These are phyloP conservation scores for Mycena citricolor DNA, from an alignment of 1,284 basidiomycete species.

Conservation along the genomic window DNA sequence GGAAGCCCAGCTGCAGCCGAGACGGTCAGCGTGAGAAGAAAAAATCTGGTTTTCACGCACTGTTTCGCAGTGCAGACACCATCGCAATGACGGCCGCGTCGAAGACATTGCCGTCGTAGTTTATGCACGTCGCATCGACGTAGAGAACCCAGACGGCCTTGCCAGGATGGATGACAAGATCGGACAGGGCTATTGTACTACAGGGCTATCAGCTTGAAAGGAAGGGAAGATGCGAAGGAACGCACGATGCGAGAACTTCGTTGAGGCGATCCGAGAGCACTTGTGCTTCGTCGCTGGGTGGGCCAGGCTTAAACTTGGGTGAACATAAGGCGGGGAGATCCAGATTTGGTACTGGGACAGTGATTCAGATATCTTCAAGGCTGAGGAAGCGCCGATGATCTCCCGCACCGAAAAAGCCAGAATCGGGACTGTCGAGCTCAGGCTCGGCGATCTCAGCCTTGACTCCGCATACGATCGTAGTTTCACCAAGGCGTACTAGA, in stretches of 20 bases:
- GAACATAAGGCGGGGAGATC: constrained; percentile 93
- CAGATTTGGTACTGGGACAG: constrained; percentile 58
- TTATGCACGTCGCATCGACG: constrained; percentile 92
- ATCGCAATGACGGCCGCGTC: constrained; percentile 90
- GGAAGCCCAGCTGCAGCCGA: constrained; percentile 65
- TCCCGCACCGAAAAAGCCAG: constrained; percentile 79
- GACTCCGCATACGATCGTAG: constrained; percentile 89
- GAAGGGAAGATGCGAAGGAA: constrained; percentile 16
- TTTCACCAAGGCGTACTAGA: constrained; percentile 85
- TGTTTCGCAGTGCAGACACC: constrained; percentile 81
- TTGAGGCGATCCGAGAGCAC: constrained; percentile 81
- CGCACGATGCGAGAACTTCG: constrained; percentile 72
- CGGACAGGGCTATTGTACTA: constrained; percentile 70
- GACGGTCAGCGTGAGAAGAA: constrained; percentile 1
- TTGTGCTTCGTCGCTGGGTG: constrained; percentile 90
- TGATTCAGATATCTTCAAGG: not conserved
- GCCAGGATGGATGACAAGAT: constrained; percentile 78
- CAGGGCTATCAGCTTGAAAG: constrained; percentile 1
- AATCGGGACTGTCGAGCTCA: constrained; percentile 68
- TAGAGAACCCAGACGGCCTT: constrained; percentile 91
- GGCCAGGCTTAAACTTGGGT: constrained; percentile 91
- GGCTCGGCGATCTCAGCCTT: constrained; percentile 95
- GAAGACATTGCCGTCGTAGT: constrained; percentile 94
- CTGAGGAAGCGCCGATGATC: no score
- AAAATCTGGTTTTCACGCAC: constrained; percentile 47